Evolutionary conservation across 78 protist species (phyloP).

Genomic region (Dictyostelium intermedium): DNA sequence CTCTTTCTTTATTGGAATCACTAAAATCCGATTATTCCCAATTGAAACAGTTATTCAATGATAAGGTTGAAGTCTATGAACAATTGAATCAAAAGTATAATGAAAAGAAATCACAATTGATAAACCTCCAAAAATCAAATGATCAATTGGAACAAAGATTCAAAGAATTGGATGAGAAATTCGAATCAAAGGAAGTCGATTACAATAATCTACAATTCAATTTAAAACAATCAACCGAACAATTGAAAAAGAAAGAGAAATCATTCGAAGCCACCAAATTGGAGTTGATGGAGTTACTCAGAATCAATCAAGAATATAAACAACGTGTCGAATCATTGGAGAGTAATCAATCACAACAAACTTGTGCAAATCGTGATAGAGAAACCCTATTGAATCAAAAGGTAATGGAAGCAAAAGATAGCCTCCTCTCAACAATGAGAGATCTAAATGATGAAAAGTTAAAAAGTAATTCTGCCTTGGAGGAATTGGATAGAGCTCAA

Average conservation of each 20-base stretch:
- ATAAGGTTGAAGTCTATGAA: neutral
- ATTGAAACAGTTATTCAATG: slow-evolving; percentile 2
- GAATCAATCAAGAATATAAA: neutral
- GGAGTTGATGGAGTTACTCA: neutral
- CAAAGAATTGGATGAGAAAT: neutral
- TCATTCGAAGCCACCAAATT: neutral
- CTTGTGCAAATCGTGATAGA: neutral
- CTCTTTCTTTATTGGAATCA: neutral
- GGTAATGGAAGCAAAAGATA: neutral
- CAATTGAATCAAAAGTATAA: slow-evolving; percentile 9
- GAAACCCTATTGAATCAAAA: slow-evolving; percentile 15
- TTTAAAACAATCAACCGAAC: neutral
- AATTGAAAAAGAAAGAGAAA: slow-evolving; percentile 50
- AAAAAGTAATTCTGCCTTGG: neutral
- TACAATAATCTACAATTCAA: neutral
- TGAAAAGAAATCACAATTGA: neutral
- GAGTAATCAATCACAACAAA: slow-evolving; percentile 29
- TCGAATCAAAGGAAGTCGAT: neutral
- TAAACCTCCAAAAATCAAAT: neutral
- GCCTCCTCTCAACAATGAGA: neutral
- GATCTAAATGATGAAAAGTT: neutral
- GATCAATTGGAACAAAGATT: neutral
- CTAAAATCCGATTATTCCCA: neutral
- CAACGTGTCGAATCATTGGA: slow-evolving; percentile 1
- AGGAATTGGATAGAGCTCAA: neutral